Evolutionary conservation across 495 filamentous ascomycete species (phyloP).

Genomic region (Lepidopterella palustris): DNA sequence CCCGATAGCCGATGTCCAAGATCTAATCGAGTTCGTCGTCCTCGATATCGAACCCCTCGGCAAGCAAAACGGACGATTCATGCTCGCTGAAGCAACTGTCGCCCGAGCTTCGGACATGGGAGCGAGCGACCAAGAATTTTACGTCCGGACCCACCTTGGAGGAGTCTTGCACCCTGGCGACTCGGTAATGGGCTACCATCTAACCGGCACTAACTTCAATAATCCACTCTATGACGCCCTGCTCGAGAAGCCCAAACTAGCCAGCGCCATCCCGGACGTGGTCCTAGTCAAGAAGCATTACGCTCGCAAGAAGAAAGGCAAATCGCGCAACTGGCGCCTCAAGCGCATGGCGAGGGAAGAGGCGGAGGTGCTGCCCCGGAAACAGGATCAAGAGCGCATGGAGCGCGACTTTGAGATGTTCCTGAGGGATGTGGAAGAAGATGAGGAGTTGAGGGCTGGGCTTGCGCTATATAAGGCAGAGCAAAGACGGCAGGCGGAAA

Average conservation of each 20-base stretch:
- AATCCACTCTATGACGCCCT: conserved; percentile 70
- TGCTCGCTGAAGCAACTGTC: conserved; percentile 78
- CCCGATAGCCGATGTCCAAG: conserved; percentile 73
- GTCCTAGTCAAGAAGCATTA: conserved; percentile 95
- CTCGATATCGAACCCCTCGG: conserved; percentile 88
- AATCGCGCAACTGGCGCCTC: conserved; percentile 81
- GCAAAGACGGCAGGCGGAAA: conserved; percentile 37
- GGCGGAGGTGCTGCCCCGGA: conserved; percentile 67
- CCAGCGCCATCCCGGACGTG: conserved; percentile 79
- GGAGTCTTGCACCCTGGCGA: conserved; percentile 82
- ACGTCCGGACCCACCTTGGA: conserved; percentile 83
- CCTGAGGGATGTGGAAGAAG: conserved; percentile 92
- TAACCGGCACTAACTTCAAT: conserved; percentile 88
- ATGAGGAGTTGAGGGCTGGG: conserved; percentile 75
- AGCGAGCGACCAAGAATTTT: conserved; percentile 76
- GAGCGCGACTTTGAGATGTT: conserved; percentile 96
- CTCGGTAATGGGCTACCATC: conserved; percentile 82
- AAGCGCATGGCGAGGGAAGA: conserved; percentile 90
- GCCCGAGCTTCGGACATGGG: conserved; percentile 87
- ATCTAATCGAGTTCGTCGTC: conserved; percentile 85
- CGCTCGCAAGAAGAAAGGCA: conserved; percentile 72
- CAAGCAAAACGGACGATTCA: conserved; percentile 67
- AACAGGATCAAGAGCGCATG: conserved; percentile 73
- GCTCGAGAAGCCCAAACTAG: conserved; percentile 64
- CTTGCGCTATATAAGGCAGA: conserved; percentile 77